phyloP scores from a whole-genome alignment of 2,329 filamentous ascomycete genomes.

The Cercospora janseana region DNA sequence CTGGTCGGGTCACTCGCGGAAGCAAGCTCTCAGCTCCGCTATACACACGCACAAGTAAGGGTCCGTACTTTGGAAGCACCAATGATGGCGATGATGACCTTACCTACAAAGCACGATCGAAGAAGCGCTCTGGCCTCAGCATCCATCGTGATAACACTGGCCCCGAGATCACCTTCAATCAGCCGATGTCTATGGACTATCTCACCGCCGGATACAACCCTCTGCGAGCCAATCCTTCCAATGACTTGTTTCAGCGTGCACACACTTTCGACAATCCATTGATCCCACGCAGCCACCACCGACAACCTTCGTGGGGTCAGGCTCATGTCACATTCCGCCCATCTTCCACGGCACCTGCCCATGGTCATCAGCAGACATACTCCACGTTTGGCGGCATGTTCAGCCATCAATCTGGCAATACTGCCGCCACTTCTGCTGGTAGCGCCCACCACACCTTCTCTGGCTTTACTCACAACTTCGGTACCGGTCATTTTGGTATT shows the following conservation, averaged over 20 bases:
- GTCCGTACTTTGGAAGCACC: conserved; percentile 17
- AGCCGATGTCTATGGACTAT: conserved; percentile 25
- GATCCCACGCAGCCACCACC: conserved; percentile 15
- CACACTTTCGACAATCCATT: conserved; percentile 9
- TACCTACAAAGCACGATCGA: conserved; percentile 33
- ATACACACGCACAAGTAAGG: conserved; percentile 13
- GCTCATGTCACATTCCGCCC: conserved; percentile 20
- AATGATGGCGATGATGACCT: conserved; percentile 35
- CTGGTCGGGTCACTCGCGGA: conserved; percentile 24
- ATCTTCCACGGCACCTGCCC: conserved; percentile 11
- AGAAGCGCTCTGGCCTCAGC: conserved; percentile 41
- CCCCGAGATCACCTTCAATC: conserved; percentile 37
- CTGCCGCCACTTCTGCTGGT: conserved; percentile 5
- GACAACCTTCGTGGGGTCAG: conserved; percentile 22
- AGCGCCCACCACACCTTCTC: conserved; percentile 3
- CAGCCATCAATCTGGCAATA: conserved; percentile 13
- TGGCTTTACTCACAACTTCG: conserved; percentile 9
- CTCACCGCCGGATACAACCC: conserved; percentile 23
- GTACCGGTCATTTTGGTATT: background rate
- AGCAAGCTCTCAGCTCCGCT: conserved; percentile 14
- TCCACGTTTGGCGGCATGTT: conserved; percentile 15
- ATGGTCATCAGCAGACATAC: conserved; percentile 6
- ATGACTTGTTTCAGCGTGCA: conserved; percentile 1
- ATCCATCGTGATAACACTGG: conserved; percentile 44
- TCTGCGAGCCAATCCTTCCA: background rate